These are phyloP conservation scores for Ceratocystis ficicola DNA, from an alignment of 2,329 filamentous ascomycete species.

Conservation along the genomic window DNA sequence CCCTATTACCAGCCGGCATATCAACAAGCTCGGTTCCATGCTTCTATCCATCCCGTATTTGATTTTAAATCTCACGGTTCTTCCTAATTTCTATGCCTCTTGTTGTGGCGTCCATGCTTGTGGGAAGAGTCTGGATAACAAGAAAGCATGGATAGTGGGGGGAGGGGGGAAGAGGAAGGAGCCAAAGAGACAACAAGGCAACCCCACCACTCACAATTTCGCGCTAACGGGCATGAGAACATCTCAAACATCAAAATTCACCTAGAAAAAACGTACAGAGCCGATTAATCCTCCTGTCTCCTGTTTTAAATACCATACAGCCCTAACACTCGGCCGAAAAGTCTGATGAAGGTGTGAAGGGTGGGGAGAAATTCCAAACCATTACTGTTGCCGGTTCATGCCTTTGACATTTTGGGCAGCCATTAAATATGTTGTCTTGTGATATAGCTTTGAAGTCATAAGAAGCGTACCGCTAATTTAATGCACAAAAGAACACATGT, in stretches of 20 bases:
- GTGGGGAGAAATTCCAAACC: background rate
- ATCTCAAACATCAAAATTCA: background rate
- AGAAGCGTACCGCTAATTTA: background rate
- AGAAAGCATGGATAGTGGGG: constrained; percentile 1
- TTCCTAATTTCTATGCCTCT: background rate
- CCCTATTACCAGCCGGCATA: background rate
- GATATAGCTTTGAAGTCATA: background rate
- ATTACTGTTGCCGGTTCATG: background rate
- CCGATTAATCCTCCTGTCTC: constrained; percentile 1
- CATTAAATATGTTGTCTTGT: background rate
- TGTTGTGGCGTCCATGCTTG: background rate
- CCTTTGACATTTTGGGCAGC: background rate
- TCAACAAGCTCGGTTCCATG: background rate
- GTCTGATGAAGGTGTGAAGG: background rate
- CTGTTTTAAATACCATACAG: background rate
- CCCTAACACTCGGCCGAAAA: background rate
- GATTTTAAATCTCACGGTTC: background rate
- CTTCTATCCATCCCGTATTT: background rate
- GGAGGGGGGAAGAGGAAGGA: background rate
- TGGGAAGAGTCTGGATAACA: constrained; percentile 1
- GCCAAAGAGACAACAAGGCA: background rate
- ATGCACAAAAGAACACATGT: constrained; percentile 7
- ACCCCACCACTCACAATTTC: background rate
- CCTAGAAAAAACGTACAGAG: background rate
- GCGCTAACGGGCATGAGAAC: background rate